Conservation (phyloP, 257 asterid species). For the Solanum gracilifrons region DNA sequence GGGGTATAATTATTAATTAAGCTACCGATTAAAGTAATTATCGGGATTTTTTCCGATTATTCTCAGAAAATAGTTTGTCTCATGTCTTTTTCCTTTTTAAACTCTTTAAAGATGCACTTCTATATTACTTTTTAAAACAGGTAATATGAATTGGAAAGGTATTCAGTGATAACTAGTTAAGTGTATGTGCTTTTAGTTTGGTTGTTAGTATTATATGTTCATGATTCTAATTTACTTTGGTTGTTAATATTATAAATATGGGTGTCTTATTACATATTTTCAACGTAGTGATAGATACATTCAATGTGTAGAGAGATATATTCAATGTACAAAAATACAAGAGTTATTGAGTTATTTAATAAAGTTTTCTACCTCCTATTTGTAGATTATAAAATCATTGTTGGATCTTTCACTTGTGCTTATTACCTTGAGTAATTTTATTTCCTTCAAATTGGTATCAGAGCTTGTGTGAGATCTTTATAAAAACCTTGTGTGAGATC, state of each 20-base stretch:
- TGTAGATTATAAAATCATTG: too few species aligned
- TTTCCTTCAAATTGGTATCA: not conserved
- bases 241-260: not conserved
- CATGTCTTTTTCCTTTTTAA: not conserved
- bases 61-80: not conserved
- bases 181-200: not conserved
- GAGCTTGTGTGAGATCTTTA: not conserved
- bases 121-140: not conserved
- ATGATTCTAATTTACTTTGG: too few species aligned
- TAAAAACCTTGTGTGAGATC: too few species aligned
- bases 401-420: too few species aligned
- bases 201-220: not conserved
- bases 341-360: not conserved
- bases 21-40: not conserved
- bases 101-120: not conserved
- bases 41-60: not conserved
- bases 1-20: not conserved
- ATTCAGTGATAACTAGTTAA: too few species aligned
- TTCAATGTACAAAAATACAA: not conserved
- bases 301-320: too few species aligned
- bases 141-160: not conserved
- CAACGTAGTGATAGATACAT: too few species aligned
- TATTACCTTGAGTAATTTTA: too few species aligned
- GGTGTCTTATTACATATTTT: not conserved
- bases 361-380: not conserved